Conservation (phyloP, 805 yeast species). For the Suhomyces xylopsoci region DNA sequence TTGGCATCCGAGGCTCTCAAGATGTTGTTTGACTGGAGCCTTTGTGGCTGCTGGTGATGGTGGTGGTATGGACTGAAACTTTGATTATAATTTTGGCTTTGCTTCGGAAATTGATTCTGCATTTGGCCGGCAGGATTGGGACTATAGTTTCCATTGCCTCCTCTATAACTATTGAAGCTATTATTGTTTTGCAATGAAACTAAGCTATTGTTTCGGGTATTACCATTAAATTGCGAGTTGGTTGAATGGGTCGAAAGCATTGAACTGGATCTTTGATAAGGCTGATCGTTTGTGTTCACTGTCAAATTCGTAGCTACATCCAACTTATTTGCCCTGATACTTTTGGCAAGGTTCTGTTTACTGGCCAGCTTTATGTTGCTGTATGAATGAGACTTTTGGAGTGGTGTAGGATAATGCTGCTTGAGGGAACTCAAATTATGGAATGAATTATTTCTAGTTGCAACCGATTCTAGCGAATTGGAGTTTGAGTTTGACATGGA, state of each 20-base stretch:
- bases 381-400: constrained; percentile 12
- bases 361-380: constrained; percentile 18
- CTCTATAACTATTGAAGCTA: neutral
- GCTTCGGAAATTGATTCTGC: neutral
- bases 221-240: neutral
- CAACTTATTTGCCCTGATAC: constrained; percentile 18
- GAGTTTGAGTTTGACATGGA: constrained; percentile 1
- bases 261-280: neutral
- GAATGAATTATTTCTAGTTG: neutral
- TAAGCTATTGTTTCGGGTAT: constrained; percentile 2
- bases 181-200: neutral
- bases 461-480: constrained; percentile 4
- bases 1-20: constrained; percentile 5
- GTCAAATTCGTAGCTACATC: constrained; percentile 28
- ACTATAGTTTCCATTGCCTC: neutral
- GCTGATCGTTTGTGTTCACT: neutral
- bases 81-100: neutral
- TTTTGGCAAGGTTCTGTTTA: constrained; percentile 16
- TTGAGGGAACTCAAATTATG: constrained; percentile 4
- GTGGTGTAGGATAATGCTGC: neutral
- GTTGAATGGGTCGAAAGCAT: neutral
- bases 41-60: constrained; percentile 1
- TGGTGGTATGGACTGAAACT: neutral
- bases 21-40: constrained; percentile 3
- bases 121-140: neutral